A percentile compares a stretch with the other conserved stretches of the same genome.
Evolutionary conservation across 495 filamentous ascomycete species (phyloP).

Genomic region (Tuber microsphaerosporum): DNA sequence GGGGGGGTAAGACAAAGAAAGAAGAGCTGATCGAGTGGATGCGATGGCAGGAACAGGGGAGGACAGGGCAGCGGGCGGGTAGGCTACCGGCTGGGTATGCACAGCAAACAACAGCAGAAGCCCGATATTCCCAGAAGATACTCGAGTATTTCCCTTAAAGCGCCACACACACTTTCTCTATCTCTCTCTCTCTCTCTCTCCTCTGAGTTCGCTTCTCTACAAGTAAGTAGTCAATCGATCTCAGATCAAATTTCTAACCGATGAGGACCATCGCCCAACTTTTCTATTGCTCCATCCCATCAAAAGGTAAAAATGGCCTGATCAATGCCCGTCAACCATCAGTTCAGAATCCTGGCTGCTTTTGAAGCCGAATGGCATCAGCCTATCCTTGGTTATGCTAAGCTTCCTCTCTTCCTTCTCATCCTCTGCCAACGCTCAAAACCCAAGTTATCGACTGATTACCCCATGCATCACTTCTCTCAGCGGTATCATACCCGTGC

Average conservation of each 20-base stretch:
- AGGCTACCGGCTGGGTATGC: neutral
- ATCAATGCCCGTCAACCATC: neutral
- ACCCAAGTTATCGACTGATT: no score
- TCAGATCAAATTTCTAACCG: neutral
- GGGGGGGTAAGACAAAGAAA: slow-evolving; percentile 11
- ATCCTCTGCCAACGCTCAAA: neutral
- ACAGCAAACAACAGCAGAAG: slow-evolving; percentile 2
- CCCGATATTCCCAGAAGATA: neutral
- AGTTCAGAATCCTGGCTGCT: neutral
- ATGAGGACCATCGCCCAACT: neutral
- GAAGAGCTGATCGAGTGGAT: slow-evolving; percentile 9
- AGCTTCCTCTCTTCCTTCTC: neutral
- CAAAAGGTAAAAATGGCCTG: neutral
- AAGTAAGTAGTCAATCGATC: neutral
- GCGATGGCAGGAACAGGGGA: slow-evolving; percentile 17
- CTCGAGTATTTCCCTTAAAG: no score
- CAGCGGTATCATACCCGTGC: no score
- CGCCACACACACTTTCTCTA: neutral
- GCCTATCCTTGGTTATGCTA: neutral
- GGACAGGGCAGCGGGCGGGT: slow-evolving; percentile 13
- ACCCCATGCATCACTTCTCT: neutral
- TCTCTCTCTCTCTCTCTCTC: neutral
- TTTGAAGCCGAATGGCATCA: neutral
- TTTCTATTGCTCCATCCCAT: neutral
- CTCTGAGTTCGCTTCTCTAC: neutral